Evolutionary conservation across 768 basidiomycete species (phyloP).

Genomic region (Hericium erinaceus): DNA sequence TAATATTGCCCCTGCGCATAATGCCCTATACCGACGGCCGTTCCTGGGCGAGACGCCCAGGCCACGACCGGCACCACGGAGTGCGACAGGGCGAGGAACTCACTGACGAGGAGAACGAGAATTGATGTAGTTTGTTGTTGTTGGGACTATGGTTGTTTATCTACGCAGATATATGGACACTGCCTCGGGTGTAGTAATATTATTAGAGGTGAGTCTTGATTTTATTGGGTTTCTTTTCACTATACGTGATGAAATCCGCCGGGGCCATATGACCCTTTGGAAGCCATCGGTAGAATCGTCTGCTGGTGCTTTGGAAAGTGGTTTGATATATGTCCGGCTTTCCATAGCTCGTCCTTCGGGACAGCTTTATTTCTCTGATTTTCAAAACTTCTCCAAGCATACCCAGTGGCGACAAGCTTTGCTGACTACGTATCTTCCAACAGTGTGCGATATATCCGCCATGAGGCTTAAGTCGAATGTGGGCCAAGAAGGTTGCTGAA

Average conservation of each 20-base stretch:
- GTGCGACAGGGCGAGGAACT: conserved; percentile 74
- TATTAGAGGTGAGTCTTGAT: conserved; percentile 8
- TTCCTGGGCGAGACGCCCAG: conserved; percentile 64
- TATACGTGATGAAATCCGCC: conserved; percentile 55
- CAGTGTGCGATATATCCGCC: too few relatives aligned
- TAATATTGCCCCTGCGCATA: conserved; percentile 75
- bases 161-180: neutral
- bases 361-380: too few relatives aligned
- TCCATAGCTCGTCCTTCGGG: neutral
- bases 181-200: neutral
- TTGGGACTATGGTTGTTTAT: too few relatives aligned
- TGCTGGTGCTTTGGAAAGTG: conserved; percentile 24
- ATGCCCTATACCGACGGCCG: conserved; percentile 81
- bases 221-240: conserved; percentile 4
- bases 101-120: conserved; percentile 64
- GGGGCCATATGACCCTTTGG: conserved; percentile 82
- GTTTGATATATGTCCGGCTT: conserved; percentile 58
- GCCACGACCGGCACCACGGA: conserved; percentile 52
- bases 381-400: too few relatives aligned
- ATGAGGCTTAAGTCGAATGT: too few relatives aligned
- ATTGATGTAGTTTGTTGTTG: neutral
- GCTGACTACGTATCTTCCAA: too few relatives aligned
- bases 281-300: conserved; percentile 13
- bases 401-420: too few relatives aligned
- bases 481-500: too few relatives aligned